Conservation (phyloP, 768 basidiomycete species). For the Lactifluus piperatus region DNA sequence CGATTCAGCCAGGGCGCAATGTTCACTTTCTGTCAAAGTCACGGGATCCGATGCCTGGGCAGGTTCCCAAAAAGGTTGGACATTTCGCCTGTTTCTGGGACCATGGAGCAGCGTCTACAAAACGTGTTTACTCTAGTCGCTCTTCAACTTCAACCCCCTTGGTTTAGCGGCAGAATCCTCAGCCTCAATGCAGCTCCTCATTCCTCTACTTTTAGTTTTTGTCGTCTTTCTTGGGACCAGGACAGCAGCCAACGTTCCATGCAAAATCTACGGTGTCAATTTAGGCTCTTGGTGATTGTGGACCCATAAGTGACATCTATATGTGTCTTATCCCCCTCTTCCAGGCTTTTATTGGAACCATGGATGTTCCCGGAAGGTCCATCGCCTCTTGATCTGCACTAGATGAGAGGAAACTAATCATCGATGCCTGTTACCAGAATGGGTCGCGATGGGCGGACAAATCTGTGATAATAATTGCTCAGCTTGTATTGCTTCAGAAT, state of each 20-base stretch:
- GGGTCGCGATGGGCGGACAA: constrained; percentile 67
- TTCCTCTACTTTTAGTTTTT: neutral
- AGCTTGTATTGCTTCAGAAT: constrained; percentile 58
- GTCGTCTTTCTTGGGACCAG: neutral
- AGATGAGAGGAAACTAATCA: neutral
- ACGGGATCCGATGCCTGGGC: too few relatives aligned
- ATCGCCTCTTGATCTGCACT: neutral
- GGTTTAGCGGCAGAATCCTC: neutral
- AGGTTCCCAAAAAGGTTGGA: too few relatives aligned
- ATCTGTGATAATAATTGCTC: constrained; percentile 47
- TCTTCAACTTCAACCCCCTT: too few relatives aligned
- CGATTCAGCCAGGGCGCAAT: too few relatives aligned
- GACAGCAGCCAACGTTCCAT: neutral
- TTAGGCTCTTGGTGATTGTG: constrained; percentile 48
- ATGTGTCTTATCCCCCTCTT: neutral
- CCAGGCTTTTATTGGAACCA: constrained; percentile 66
- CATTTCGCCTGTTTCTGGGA: too few relatives aligned
- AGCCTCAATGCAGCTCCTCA: neutral
- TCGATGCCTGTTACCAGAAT: constrained; percentile 36
- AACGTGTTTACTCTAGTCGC: too few relatives aligned
- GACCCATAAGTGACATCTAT: neutral
- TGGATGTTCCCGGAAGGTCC: constrained; percentile 74
- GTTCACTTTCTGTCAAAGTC: too few relatives aligned
- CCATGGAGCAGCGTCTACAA: too few relatives aligned
- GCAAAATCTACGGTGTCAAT: constrained; percentile 51